Evolutionary conservation across 768 basidiomycete species (phyloP).

Genomic region (Russula abietina): DNA sequence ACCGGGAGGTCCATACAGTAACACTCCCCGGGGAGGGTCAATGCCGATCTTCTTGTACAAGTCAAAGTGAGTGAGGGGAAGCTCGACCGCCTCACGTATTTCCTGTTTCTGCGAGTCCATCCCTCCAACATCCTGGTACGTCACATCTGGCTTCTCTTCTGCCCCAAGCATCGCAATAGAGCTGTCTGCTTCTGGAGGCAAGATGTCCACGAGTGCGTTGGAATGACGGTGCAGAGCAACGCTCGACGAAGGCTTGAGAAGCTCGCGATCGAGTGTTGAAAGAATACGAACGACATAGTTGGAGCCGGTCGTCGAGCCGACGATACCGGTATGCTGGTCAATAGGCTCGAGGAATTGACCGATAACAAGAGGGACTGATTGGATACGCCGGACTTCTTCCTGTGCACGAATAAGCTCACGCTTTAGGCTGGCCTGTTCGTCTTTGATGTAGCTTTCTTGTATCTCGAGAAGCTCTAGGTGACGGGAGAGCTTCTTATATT

Average conservation of each 20-base stretch:
- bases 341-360: slow-evolving; percentile 99
- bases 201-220: slow-evolving; percentile 95
- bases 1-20: slow-evolving; percentile 97
- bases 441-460: slow-evolving; percentile 95
- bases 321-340: slow-evolving; percentile 94
- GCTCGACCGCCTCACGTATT: slow-evolving; percentile 95
- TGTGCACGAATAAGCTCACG: slow-evolving; percentile 97
- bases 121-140: slow-evolving; percentile 92
- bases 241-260: slow-evolving; percentile 94
- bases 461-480: slow-evolving; percentile 95
- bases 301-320: slow-evolving; percentile 94
- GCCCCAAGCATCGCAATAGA: slow-evolving; percentile 91
- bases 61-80: slow-evolving; percentile 95
- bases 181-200: slow-evolving; percentile 97
- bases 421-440: slow-evolving; percentile 96
- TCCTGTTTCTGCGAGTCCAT: slow-evolving; percentile 99
- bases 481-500: slow-evolving; percentile 92
- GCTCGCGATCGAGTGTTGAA: slow-evolving; percentile 92
- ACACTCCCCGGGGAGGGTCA: slow-evolving; percentile 94
- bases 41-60: slow-evolving; percentile 99
- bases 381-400: slow-evolving; percentile 99
- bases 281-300: slow-evolving; percentile 98
- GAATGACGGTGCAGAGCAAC: slow-evolving; percentile 99
- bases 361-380: slow-evolving; percentile 97
- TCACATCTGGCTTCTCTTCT: slow-evolving; percentile 92